Conservation (phyloP, 164 flowering plant species). For the Aristolochia contorta region DNA sequence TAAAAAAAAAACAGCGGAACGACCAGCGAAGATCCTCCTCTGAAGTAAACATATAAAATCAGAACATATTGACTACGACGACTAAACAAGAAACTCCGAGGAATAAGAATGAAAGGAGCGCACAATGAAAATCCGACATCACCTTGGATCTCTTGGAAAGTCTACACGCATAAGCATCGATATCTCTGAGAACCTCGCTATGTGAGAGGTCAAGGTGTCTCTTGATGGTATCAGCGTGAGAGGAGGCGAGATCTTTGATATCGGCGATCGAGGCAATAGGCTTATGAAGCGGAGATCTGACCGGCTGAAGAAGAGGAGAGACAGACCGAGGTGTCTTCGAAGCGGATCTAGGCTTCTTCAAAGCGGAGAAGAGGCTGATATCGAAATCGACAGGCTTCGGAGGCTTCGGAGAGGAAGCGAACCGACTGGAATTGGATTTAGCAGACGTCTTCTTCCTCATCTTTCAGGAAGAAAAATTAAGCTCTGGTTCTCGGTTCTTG, state of each 20-base stretch:
- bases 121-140: not conserved
- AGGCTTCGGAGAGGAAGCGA: constrained; percentile 2
- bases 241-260: constrained; percentile 45
- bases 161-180: constrained; percentile 54
- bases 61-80: too few relatives aligned
- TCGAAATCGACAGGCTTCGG: not conserved
- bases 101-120: too few relatives aligned
- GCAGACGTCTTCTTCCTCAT: constrained; percentile 1
- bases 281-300: constrained; percentile 19
- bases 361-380: not conserved
- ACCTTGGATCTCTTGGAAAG: constrained; percentile 67
- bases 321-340: not conserved
- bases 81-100: too few relatives aligned
- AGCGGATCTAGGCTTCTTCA: not conserved
- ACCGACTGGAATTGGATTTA: not conserved
- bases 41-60: too few relatives aligned
- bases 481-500: too few relatives aligned
- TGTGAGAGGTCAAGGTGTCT: constrained; percentile 51
- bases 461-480: too few relatives aligned
- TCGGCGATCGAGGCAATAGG: constrained; percentile 32
- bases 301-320: constrained; percentile 4
- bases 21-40: too few relatives aligned
- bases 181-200: constrained; percentile 53
- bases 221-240: constrained; percentile 45
- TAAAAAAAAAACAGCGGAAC: too few relatives aligned